Evolutionary conservation across 2,329 filamentous ascomycete genomes (phyloP).

Genomic region (Talaromyces amestolkiae): DNA sequence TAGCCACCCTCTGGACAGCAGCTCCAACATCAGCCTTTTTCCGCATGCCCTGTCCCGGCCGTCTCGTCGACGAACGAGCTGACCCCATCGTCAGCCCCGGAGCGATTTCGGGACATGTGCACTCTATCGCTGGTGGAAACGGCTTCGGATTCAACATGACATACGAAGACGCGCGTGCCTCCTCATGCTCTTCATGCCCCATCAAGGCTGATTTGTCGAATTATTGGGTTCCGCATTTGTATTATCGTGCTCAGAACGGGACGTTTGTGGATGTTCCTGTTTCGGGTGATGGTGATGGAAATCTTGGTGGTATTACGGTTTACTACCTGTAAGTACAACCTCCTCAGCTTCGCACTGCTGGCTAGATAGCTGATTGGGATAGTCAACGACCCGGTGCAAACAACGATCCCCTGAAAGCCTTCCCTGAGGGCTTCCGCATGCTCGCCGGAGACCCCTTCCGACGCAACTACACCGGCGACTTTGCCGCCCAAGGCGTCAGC

Average conservation of each 20-base stretch:
- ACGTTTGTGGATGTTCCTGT: conserved; percentile 63
- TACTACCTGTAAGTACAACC: conserved; percentile 69
- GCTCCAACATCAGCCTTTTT: conserved; percentile 57
- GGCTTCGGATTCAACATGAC: conserved; percentile 62
- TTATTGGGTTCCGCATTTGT: conserved; percentile 79
- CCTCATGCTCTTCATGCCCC: conserved; percentile 75
- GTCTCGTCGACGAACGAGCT: conserved; percentile 66
- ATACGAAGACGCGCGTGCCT: conserved; percentile 58
- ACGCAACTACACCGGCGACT: conserved; percentile 62
- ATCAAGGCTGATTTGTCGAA: conserved; percentile 78
- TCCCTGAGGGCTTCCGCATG: conserved; percentile 78
- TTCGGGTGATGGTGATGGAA: conserved; percentile 34
- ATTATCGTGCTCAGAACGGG: conserved; percentile 70
- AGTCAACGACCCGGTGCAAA: conserved; percentile 48
- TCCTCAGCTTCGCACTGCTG: neutral
- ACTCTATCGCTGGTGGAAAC: conserved; percentile 71
- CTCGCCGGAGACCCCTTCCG: conserved; percentile 68
- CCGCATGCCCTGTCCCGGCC: conserved; percentile 80
- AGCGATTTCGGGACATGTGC: conserved; percentile 62
- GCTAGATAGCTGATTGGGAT: neutral
- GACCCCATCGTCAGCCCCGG: conserved; percentile 72
- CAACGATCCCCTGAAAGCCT: conserved; percentile 64
- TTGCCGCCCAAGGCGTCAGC: conserved; percentile 76
- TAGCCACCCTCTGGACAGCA: conserved; percentile 9
- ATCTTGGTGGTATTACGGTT: conserved; percentile 81